These are phyloP conservation scores for Syzygium oleosum DNA, from an alignment of 345 rosid genomes.

Conservation along the genomic window DNA sequence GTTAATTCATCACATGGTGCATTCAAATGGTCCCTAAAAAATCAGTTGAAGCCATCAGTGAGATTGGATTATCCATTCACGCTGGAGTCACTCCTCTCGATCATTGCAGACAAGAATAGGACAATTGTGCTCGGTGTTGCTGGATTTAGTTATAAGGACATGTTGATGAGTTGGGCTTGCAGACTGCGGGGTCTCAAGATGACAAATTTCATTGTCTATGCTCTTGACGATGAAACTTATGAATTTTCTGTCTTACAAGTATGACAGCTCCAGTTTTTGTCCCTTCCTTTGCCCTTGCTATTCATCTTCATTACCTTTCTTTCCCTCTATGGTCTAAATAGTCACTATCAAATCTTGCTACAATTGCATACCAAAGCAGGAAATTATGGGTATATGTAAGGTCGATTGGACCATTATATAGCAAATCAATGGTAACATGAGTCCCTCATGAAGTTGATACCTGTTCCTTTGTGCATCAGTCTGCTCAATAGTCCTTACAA, in stretches of 20 bases:
- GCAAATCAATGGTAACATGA: not conserved
- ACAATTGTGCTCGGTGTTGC: conserved; percentile 75
- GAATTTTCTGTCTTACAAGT: conserved; percentile 73
- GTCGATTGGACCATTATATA: not conserved
- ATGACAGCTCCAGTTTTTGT: not conserved
- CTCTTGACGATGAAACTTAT: conserved; percentile 82
- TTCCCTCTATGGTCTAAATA: not conserved
- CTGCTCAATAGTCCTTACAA: not conserved
- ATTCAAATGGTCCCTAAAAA: conserved; percentile 19
- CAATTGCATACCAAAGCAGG: not conserved
- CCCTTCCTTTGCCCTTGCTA: not conserved
- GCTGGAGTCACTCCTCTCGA: conserved; percentile 56
- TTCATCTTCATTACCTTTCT: not conserved
- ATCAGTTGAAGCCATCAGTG: conserved; percentile 16
- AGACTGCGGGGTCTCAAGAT: conserved; percentile 63
- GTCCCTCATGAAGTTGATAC: not conserved
- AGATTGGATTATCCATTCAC: conserved; percentile 44
- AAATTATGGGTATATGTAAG: not conserved
- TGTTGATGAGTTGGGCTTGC: conserved; percentile 98
- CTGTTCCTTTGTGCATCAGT: not conserved
- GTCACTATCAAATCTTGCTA: not conserved
- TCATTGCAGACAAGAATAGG: conserved; percentile 55
- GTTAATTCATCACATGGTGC: conserved; percentile 18
- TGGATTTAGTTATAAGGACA: conserved; percentile 89
- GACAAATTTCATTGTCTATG: conserved; percentile 72